Conservation (phyloP, 129 eudicot genomes). For the Smallanthus sonchifolius region DNA sequence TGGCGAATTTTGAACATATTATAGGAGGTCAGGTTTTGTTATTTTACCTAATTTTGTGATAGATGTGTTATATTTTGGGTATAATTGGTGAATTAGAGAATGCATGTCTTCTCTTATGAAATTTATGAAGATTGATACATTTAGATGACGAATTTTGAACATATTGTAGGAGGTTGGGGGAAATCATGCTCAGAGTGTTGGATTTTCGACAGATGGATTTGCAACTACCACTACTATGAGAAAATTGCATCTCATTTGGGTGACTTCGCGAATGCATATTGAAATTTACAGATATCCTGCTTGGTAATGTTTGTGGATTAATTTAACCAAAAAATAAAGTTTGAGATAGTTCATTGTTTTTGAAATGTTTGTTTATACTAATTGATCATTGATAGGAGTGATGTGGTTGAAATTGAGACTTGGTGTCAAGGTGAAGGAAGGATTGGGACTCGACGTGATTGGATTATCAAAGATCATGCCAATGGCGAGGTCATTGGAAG, state of each 20-base stretch:
- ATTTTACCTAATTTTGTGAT: too few relatives aligned
- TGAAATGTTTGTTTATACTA: neutral
- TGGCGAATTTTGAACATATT: constrained; percentile 6
- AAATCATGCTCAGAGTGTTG: constrained; percentile 95
- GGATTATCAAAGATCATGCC: constrained; percentile 80
- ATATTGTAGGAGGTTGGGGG: constrained; percentile 82
- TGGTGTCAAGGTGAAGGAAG: constrained; percentile 99
- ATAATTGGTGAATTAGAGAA: constrained; percentile 1
- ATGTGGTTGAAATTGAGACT: constrained; percentile 92
- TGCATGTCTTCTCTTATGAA: constrained; percentile 3
- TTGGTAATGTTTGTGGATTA: constrained; percentile 41
- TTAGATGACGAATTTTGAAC: neutral
- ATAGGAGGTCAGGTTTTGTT: constrained; percentile 65
- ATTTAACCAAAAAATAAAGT: neutral
- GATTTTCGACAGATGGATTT: constrained; percentile 95
- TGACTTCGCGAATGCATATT: constrained; percentile 96
- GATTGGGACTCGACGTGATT: constrained; percentile 91
- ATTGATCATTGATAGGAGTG: constrained; percentile 62
- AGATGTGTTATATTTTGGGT: neutral
- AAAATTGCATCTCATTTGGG: constrained; percentile 88
- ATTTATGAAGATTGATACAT: neutral
- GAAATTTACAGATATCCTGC: constrained; percentile 92
- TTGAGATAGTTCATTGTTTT: neutral
- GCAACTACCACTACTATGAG: constrained; percentile 92
- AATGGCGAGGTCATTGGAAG: constrained; percentile 89